phyloP scores from a whole-genome alignment of 2,329 filamentous ascomycete species.

The Zasmidium citrigriseum region DNA sequence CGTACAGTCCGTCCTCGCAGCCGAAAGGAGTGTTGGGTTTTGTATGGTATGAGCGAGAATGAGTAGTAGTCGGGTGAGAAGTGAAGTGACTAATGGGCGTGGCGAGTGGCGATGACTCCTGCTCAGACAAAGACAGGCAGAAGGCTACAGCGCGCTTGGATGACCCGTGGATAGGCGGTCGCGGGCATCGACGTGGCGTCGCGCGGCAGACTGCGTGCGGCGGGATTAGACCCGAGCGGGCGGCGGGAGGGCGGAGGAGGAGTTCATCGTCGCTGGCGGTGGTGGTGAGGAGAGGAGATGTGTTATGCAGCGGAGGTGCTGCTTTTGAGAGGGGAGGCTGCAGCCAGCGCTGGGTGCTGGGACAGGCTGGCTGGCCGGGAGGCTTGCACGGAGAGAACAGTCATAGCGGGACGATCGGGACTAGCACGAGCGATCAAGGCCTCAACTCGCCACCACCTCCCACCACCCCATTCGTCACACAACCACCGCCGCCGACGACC shows the following conservation, averaged over 20 bases:
- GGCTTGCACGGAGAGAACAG: background rate
- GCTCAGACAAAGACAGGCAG: background rate
- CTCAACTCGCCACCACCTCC: background rate
- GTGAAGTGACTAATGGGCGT: slow-evolving; percentile 3
- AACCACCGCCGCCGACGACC: background rate
- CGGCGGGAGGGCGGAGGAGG: background rate
- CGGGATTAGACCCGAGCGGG: background rate
- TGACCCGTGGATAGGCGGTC: background rate
- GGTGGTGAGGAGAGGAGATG: background rate
- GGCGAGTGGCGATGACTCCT: background rate
- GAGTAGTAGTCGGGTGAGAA: slow-evolving; percentile 1
- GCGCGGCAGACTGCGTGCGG: background rate
- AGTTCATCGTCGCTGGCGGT: background rate
- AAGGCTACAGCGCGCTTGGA: background rate
- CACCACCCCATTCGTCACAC: background rate
- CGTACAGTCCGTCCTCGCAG: slow-evolving; percentile 24
- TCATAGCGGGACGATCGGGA: background rate
- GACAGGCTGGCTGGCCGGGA: background rate
- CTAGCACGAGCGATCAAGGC: background rate
- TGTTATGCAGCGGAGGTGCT: background rate
- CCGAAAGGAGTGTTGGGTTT: slow-evolving; percentile 8
- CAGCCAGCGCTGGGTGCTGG: background rate
- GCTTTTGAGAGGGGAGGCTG: background rate
- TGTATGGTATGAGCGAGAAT: slow-evolving; percentile 3
- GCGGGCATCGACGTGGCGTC: background rate